A percentile compares a stretch with the other conserved stretches of the same genome.
Evolutionary conservation across 805 yeast genomes (phyloP).

Genomic region (Ascoidea tarda): DNA sequence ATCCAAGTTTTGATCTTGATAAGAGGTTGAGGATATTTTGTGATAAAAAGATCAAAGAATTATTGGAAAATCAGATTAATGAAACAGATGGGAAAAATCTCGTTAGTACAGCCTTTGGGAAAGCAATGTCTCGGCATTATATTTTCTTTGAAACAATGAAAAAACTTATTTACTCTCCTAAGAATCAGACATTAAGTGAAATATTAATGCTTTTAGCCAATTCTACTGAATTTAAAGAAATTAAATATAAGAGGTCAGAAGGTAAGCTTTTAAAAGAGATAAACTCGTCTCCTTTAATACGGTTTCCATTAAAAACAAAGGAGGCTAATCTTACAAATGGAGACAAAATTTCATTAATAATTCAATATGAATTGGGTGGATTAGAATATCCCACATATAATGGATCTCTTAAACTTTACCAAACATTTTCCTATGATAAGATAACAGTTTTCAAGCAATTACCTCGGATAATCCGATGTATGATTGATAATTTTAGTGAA

Average conservation of each 20-base stretch:
- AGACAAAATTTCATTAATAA: slow-evolving; percentile 27
- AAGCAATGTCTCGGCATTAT: slow-evolving; percentile 35
- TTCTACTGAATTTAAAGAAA: slow-evolving; percentile 25
- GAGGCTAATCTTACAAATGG: slow-evolving; percentile 14
- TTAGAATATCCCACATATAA: slow-evolving; percentile 28
- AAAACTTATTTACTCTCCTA: slow-evolving; percentile 14
- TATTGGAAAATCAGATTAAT: slow-evolving; percentile 20
- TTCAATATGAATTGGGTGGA: slow-evolving; percentile 39
- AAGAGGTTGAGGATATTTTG: slow-evolving; percentile 20
- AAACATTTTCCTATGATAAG: slow-evolving; percentile 30
- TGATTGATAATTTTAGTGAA: slow-evolving; percentile 27
- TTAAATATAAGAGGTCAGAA: slow-evolving; percentile 29
- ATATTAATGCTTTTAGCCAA: slow-evolving; percentile 18
- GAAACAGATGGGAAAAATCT: slow-evolving; percentile 9
- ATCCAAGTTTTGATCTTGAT: slow-evolving; percentile 14
- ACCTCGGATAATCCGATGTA: slow-evolving; percentile 27
- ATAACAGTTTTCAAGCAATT: slow-evolving; percentile 26
- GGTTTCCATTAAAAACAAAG: slow-evolving; percentile 21
- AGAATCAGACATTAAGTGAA: slow-evolving; percentile 10
- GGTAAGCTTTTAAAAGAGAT: slow-evolving; percentile 29
- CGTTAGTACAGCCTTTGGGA: slow-evolving; percentile 27
- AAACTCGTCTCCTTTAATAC: slow-evolving; percentile 23
- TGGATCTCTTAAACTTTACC: slow-evolving; percentile 24
- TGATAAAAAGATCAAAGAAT: slow-evolving; percentile 18
- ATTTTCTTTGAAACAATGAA: slow-evolving; percentile 29